phyloP scores from a whole-genome alignment of 2,329 filamentous ascomycete genomes.

The Intubia oerlemansii region DNA sequence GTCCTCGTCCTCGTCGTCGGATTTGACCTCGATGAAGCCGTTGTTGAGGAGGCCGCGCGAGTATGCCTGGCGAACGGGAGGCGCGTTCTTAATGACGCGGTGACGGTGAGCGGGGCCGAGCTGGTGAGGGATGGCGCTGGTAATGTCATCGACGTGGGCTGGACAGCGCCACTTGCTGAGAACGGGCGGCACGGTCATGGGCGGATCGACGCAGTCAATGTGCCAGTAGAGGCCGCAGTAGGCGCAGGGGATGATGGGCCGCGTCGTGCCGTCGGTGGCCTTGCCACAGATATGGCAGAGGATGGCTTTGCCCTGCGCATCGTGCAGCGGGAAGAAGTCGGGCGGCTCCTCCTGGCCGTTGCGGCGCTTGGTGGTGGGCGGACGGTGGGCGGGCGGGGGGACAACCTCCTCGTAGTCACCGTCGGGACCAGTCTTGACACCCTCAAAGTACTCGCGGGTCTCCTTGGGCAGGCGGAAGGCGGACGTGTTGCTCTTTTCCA shows the following conservation, averaged over 20 bases:
- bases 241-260: constrained; percentile 71
- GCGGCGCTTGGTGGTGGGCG: background rate
- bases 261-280: constrained; percentile 26
- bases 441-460: constrained; percentile 58
- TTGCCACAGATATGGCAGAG: constrained; percentile 59
- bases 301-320: constrained; percentile 52
- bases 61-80: constrained; percentile 28
- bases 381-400: background rate
- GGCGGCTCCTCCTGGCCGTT: constrained; percentile 38
- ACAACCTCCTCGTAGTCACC: constrained; percentile 60
- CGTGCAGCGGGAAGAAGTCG: constrained; percentile 47
- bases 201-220: constrained; percentile 75
- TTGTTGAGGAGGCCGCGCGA: constrained; percentile 48
- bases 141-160: constrained; percentile 59
- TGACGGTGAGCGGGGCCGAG: constrained; percentile 39
- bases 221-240: constrained; percentile 72
- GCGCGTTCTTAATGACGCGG: constrained; percentile 35
- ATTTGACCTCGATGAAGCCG: constrained; percentile 48
- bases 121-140: constrained; percentile 32
- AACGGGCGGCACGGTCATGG: constrained; percentile 56
- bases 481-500: constrained; percentile 48
- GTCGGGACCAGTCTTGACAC: constrained; percentile 52
- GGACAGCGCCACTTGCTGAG: constrained; percentile 75
- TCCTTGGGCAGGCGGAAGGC: constrained; percentile 51
- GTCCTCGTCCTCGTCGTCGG: constrained; percentile 33